Base-by-base conservation (phyloP, 106 monocot species). In the Iris macrosiphon region DNA sequence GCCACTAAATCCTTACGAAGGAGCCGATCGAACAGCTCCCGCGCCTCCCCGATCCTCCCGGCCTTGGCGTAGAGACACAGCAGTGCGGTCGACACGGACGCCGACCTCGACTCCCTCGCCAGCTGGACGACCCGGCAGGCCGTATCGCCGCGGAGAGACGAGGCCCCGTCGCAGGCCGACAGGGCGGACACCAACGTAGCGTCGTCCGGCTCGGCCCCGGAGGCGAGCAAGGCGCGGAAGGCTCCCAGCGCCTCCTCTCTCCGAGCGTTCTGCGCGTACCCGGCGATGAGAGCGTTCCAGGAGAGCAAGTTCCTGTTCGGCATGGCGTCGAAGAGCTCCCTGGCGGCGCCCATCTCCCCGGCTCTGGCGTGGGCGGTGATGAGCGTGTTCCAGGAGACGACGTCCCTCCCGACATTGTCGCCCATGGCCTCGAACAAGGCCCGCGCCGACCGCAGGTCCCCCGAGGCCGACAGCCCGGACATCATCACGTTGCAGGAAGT, bases 311-410 rank as follows among this genome's bases (percentile, higher is more conserved):
- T 74, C 13, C 65, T 46, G 4, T 65, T 42, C 0, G 71, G 67
- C 72, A 75, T 75, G 13, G 8, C 18, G 15, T 85, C 72, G 23
- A 85, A 79, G 15, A 85, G 45, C 40, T 51, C 16, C 31, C 46
- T 19, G 3, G 80, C 80, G 7, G 38, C 11, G 13, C 13, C 39
- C 0, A 66, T 17, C 14, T 62, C 48, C 3, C 74, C 74, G 38
- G 17, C 18, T 20, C 35, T 54, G 5, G 39, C 17, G 14, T 79
- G 69, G 16, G 79, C 72, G 50, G 62, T 55, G 18, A 85, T 70
- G 72, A 85, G 66, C 25, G 76, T 75, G 54, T 73, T 85, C 72
- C 76, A 85, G 17, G 80, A 75, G 13, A 73, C 65, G 52, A 85
- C n/a, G 21, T 80, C 69, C 45, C 51, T 73, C 3, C 20, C 40